Evolutionary conservation across 768 basidiomycete species (phyloP), one percentile per base, ranked within the genome.

Genomic region (Boletellus ananiceps): DNA sequence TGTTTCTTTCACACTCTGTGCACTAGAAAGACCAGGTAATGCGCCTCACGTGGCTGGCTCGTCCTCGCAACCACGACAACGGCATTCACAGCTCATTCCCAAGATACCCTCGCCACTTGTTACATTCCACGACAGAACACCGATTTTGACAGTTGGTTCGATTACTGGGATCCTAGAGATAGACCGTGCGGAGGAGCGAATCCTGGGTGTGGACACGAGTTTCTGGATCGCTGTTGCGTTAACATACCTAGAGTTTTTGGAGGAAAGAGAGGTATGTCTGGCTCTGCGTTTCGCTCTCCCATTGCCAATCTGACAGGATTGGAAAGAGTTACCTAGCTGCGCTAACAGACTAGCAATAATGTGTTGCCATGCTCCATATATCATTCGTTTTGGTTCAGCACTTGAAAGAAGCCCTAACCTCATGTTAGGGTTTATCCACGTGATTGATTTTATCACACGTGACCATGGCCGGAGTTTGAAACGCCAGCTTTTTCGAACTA

Each of bases 201-300:
- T 74, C 27, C 60, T 88, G 19, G 89, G 88, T 13, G 79, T 92
- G 25, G 85, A 88, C 41, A 77, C 78, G 23, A 82, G 82, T 46
- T 91, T 91, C 61, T 91, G 87, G 83, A 74, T 92, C 39, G 79
- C 86, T 0, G 71, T 87, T 35, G 82, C 82, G 0, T 62, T 90
- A 57, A 82, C 86, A 3, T 92, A 89, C 62, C 66, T 88, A 12
- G 86, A 87, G 50, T 91, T 88, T 59, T 64, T 91, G 57, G 79
- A 78, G 57, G 87, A 90, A 56, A 75, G 86, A 57, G 88, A 89
- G 72, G 89, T 88, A 54, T 52, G 83, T 66, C 35, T 19, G 39
- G 29, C 31, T 25, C 16, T n/a, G 41, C 8, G 33, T 21, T 31
- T 47, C 12, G 31, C 51, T 39, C 45, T 40, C 29, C 40, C 25